A percentile compares a stretch with the other conserved stretches of the same genome.
Evolutionary conservation across 2,329 filamentous ascomycete species (phyloP).

Genomic region (Phaeomoniella chlamydospora): DNA sequence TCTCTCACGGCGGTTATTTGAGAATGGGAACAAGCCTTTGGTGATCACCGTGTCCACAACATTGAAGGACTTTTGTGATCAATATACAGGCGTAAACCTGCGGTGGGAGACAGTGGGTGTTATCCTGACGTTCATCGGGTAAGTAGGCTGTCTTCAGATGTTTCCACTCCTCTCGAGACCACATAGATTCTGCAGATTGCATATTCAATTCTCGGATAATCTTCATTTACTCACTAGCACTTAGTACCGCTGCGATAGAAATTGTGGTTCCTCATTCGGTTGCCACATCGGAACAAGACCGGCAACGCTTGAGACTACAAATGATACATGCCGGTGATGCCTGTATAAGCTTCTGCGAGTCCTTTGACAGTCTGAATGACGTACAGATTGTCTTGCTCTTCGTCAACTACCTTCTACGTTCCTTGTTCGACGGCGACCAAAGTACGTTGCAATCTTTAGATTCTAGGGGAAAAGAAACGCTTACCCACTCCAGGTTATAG

Average conservation of each 20-base stretch:
- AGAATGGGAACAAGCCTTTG: neutral
- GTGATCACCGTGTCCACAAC: neutral
- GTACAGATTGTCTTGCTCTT: conserved; percentile 1
- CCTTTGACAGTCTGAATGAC: conserved; percentile 1
- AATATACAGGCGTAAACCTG: neutral
- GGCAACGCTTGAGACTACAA: neutral
- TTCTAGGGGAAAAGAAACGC: no score
- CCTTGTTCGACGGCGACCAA: conserved; percentile 1
- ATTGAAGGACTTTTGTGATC: neutral
- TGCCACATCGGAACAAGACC: neutral
- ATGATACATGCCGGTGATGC: neutral
- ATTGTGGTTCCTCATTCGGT: neutral
- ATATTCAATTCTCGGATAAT: no score
- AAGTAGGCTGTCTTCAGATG: no score
- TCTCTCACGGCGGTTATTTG: neutral
- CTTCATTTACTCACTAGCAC: no score
- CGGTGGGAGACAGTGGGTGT: conserved; percentile 1
- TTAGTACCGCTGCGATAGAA: neutral
- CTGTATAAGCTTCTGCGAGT: neutral
- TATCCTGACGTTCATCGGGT: neutral
- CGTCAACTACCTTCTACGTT: neutral
- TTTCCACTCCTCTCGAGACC: no score
- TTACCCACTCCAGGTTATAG: conserved; percentile 26
- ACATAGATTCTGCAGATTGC: no score
- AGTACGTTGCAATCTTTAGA: no score